Evolutionary conservation across 208 protist genomes (phyloP), one percentile per base, ranked within the genome.

Genomic region (Entamoeba moshkovskii): DNA sequence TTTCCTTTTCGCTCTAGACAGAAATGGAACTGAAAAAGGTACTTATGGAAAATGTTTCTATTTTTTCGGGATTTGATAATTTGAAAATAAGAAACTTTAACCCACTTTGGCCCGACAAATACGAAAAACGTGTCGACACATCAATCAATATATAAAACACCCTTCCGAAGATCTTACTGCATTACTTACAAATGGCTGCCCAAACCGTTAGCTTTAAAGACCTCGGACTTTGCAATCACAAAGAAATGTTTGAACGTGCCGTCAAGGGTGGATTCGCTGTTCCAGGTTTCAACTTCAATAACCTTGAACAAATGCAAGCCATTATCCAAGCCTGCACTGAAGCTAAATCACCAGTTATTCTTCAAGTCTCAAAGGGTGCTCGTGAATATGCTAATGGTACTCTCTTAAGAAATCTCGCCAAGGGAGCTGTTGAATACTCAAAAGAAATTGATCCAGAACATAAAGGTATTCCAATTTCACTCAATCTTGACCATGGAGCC

Each of bases 401-500:
- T 52, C 95, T 95, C 47, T 94, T 96, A 29, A 93, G 92, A 52
- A 94, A 96, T 38, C 92, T 96, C n/a, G 95, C 94, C 38, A 73
- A 93, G n/a, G 95, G 94, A 46, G 95, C 95, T 45, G 22, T 91
- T 47, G 95, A 96, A 46, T 29, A 33, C 4, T 49, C 47, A 49
- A 49, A 49, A 49, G 47, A 49, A 49, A 49, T 92, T 48, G 18
- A 92, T 45, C 91, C 91, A 42, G 73, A 94, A n/a, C 45, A 95
- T 52, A 73, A 73, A 8, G 92, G 95, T 44, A 95, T 96, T 91
- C 95, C 95, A 33, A 93, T 96, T 66, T 85, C 45, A 46, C n/a
- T 96, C 42, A 95, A 96, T 45, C 95, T 96, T 33, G 95, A 96
- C 49, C 95, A 96, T 49, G 94, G 94, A 94, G 95, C 96, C 29